A percentile compares a stretch with the other conserved stretches of the same genome.
These are phyloP conservation scores for Mallotus nudiflorus DNA, from an alignment of 345 rosid genomes.

Conservation along the genomic window DNA sequence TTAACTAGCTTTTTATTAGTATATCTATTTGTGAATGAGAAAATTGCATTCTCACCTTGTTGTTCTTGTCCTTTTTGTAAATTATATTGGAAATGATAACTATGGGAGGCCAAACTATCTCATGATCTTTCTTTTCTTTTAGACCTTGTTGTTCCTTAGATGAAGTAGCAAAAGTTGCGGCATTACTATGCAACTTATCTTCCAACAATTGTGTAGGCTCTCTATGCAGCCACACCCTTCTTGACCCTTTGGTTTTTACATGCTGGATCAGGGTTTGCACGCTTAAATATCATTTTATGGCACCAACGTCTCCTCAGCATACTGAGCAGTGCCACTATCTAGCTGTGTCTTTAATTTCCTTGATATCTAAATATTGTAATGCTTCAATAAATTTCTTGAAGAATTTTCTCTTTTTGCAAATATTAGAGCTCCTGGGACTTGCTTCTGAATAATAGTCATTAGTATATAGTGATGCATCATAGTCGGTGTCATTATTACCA, in stretches of 20 bases:
- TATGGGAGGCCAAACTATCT: slow-evolving; percentile 94
- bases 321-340: slow-evolving; percentile 91
- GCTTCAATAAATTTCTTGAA: slow-evolving; percentile 53
- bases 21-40: background rate
- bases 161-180: slow-evolving; percentile 55
- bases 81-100: slow-evolving; percentile 71
- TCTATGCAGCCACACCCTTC: slow-evolving; percentile 66
- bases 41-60: slow-evolving; percentile 46
- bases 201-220: slow-evolving; percentile 66
- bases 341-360: slow-evolving; percentile 58
- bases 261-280: slow-evolving; percentile 73
- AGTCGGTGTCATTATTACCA: slow-evolving; percentile 11
- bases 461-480: slow-evolving; percentile 41
- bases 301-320: slow-evolving; percentile 72
- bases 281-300: slow-evolving; percentile 71
- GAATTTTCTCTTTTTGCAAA: slow-evolving; percentile 61
- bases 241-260: slow-evolving; percentile 66
- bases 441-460: slow-evolving; percentile 58
- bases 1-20: background rate
- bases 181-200: slow-evolving; percentile 49
- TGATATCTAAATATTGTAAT: slow-evolving; percentile 46
- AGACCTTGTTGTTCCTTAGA: slow-evolving; percentile 59
- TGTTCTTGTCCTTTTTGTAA: slow-evolving; percentile 60
- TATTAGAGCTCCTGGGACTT: slow-evolving; percentile 64
- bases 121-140: slow-evolving; percentile 54